Evolutionary conservation across 306 rosid genomes (phyloP).

Genomic region (Cucumis cinereus): DNA sequence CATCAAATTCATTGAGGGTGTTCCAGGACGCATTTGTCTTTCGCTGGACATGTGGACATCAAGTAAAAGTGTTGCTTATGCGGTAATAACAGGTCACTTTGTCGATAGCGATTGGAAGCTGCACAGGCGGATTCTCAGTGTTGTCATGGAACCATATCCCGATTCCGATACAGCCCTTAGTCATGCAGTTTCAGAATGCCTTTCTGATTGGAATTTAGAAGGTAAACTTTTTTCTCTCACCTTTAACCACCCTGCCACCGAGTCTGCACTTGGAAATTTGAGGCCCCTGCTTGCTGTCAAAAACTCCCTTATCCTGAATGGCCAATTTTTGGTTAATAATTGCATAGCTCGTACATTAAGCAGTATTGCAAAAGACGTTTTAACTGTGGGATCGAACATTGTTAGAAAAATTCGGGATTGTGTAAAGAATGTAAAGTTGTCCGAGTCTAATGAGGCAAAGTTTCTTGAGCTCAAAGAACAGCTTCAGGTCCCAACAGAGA

Average conservation of each 20-base stretch:
- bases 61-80: slow-evolving; percentile 59
- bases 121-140: slow-evolving; percentile 72
- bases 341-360: slow-evolving; percentile 73
- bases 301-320: slow-evolving; percentile 68
- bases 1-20: slow-evolving; percentile 42
- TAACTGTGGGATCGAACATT: slow-evolving; percentile 27
- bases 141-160: slow-evolving; percentile 85
- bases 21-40: slow-evolving; percentile 80
- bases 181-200: slow-evolving; percentile 80
- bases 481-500: slow-evolving; percentile 82
- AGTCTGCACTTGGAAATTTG: slow-evolving; percentile 43
- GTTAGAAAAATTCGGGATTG: slow-evolving; percentile 62
- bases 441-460: slow-evolving; percentile 65
- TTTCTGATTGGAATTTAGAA: slow-evolving; percentile 79
- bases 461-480: slow-evolving; percentile 68
- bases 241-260: slow-evolving; percentile 31
- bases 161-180: slow-evolving; percentile 60
- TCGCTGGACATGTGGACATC: slow-evolving; percentile 80
- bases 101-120: slow-evolving; percentile 85
- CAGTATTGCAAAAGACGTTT: slow-evolving; percentile 49
- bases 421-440: slow-evolving; percentile 78
- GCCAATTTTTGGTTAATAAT: slow-evolving; percentile 56
- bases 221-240: slow-evolving; percentile 68
- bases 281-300: slow-evolving; percentile 63
- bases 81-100: slow-evolving; percentile 75